Base-by-base conservation (phyloP, 176 grass and related monocot genomes). In the Rhipidocladum racemiflorum region DNA sequence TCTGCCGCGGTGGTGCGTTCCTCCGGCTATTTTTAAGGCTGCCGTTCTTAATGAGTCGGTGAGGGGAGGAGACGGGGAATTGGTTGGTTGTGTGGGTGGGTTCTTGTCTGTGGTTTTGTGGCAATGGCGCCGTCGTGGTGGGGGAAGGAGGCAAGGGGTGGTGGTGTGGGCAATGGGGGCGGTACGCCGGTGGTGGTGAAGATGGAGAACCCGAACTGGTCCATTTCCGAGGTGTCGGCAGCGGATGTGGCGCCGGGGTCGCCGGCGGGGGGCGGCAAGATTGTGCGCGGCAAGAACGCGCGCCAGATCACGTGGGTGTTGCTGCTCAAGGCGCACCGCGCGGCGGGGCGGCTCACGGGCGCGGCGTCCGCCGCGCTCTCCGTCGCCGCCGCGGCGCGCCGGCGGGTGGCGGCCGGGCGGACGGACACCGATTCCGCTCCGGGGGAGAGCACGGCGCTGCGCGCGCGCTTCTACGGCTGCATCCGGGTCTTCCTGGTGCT, bases 151-250 rank as follows among this genome's bases (percentile, higher is more conserved):
- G 43, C 38, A 42, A 7, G 67, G 36, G 30, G 15, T 2, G 45
- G 75, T 39, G 79, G 28, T 24, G 23, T 25, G 4, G 34, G 83
- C 81, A 86, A 81, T 92, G 91, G 81, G n/a, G 65, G 93, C 51
- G 85, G 88, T 0, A 87, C 83, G 54, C 86, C 90, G 13, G 88
- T 97, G 53, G 77, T 97, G 53, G 88, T 93, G 12, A 93, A 88
- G 89, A 97, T 93, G 91, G 91, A 93, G 88, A 97, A 93, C 40
- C 94, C 91, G 10, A 97, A 89, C 80, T 93, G 91, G 91, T 93
- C 86, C 16, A 87, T 97, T 57, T 87, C 91, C 14, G 91, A 97
- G 85, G 83, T 97, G 0, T 49, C 68, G 78, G 38, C 25, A 20
- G 46, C 24, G 35, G 74, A 54, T 28, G 25, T 23, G 81, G 21